Base-by-base conservation (phyloP, 345 rosid species). In the Brassica nigra region DNA sequence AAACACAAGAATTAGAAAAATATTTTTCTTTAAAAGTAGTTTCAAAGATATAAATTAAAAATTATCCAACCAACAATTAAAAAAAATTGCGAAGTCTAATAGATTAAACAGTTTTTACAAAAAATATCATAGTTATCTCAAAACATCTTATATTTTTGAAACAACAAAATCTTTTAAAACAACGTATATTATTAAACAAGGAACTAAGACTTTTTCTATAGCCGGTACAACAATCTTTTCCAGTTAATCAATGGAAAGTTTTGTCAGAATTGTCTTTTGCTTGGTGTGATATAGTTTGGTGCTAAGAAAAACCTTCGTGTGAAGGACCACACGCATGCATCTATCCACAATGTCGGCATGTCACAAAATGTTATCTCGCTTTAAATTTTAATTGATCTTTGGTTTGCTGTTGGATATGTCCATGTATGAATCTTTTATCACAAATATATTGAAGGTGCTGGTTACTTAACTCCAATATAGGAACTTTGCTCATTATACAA, bases 251-350 rank as follows among this genome's bases (percentile, higher is more conserved):
- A 23, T 58, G 63, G 2, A 27, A 27, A 3, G 64, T 61, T 61
- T 61, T 28, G 16, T 62, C 36, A 1, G 3, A 61, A 20, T 55
- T 5, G 18, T 63, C 11, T 63, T 31, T 63, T 31, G 33, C 67
- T 31, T 63, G 4, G 23, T 63, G 68, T 63, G 5, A 31, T 63
- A 63, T 33, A 31, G 44, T n/a, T 31, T 63, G 12, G 67, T 63
- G 11, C 9, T 62, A 37, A 62, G 18, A 29, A 29, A 62, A 12
- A 12, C 9, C 14, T 58, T 23, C 63, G 4, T 58, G 62, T 8
- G 30, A 57, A 58, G 63, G 63, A 23, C 61, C 61, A 55, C 61
- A 52, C 58, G 58, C 58, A 54, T 54, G 59, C 58, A 52, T 52
- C 58, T 52, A 54, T 54, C 59, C 8, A 15, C 59, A 54, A 54